Conservation (phyloP, 148 eudicot species). For the Chenopodium formosanum region DNA sequence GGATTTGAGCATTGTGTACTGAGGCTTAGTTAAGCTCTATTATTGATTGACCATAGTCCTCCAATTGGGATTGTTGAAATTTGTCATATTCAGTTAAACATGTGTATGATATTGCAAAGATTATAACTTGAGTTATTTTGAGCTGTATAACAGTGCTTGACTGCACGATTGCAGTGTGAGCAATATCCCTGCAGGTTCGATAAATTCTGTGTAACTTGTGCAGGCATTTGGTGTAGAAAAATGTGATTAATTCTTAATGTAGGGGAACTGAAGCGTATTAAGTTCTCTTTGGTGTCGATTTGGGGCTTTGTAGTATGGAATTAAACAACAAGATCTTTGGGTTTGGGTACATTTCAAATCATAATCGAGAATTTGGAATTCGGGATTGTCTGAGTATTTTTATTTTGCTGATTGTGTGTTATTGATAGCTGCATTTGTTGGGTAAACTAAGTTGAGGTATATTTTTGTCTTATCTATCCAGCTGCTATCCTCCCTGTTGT, state of each 20-base stretch:
- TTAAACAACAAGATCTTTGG: not conserved
- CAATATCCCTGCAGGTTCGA: too few species aligned
- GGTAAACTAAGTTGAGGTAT: not conserved
- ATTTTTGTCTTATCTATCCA: slow-evolving; percentile 32
- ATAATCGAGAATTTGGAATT: not conserved
- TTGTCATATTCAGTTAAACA: not conserved
- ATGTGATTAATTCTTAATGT: too few species aligned
- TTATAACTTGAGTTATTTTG: not conserved
- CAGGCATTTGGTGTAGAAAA: too few species aligned
- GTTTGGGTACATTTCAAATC: not conserved
- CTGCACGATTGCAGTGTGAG: too few species aligned
- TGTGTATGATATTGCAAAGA: not conserved
- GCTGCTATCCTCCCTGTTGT: slow-evolving; percentile 77
- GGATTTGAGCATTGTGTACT: not conserved
- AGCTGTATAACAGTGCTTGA: too few species aligned
- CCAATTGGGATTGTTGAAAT: too few species aligned
- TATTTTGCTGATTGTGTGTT: not conserved
- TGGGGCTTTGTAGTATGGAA: not conserved
- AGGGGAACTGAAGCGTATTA: not conserved
- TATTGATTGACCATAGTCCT: too few species aligned
- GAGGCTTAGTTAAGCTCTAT: not conserved
- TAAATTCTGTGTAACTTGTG: not conserved
- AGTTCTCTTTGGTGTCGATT: not conserved
- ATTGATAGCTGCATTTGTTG: not conserved
- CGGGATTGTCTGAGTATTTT: not conserved